These are phyloP conservation scores for Alisma plantagoaquatica DNA, from an alignment of 106 monocot species.

Conservation along the genomic window DNA sequence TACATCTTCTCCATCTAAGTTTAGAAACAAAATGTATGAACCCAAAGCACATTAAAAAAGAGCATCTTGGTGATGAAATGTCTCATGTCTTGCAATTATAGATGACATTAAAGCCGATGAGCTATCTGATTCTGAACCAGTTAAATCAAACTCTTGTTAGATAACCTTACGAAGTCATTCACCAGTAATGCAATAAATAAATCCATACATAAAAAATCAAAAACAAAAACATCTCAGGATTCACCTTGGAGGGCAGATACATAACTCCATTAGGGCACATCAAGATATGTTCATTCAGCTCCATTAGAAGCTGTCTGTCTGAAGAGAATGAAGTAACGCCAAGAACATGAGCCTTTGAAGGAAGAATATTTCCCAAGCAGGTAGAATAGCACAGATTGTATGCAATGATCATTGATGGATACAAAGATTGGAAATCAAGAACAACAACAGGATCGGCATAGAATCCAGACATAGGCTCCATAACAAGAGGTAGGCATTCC, in stretches of 20 bases:
- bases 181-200: too few relatives aligned
- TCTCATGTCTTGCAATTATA: too few relatives aligned
- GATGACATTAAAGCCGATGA: too few relatives aligned
- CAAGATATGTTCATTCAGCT: slow-evolving; percentile 40
- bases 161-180: too few relatives aligned
- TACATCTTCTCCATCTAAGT: too few relatives aligned
- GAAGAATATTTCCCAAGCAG: slow-evolving; percentile 69
- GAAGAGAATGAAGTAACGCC: slow-evolving; percentile 68
- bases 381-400: slow-evolving; percentile 90
- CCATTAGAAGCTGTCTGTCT: slow-evolving; percentile 38
- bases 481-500: slow-evolving; percentile 97
- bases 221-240: background rate
- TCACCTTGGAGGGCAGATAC: slow-evolving; percentile 72
- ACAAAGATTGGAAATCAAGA: slow-evolving; percentile 93
- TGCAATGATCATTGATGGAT: slow-evolving; percentile 99
- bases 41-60: too few relatives aligned
- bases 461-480: slow-evolving; percentile 96
- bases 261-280: slow-evolving; percentile 85
- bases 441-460: slow-evolving; percentile 89
- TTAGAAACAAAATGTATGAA: too few relatives aligned
- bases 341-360: slow-evolving; percentile 54
- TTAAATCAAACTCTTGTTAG: too few relatives aligned
- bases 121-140: too few relatives aligned
- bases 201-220: background rate
- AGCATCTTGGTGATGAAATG: too few relatives aligned